These are phyloP conservation scores for Botryotinia calthae DNA, from an alignment of 2,329 filamentous ascomycete species.

Conservation along the genomic window DNA sequence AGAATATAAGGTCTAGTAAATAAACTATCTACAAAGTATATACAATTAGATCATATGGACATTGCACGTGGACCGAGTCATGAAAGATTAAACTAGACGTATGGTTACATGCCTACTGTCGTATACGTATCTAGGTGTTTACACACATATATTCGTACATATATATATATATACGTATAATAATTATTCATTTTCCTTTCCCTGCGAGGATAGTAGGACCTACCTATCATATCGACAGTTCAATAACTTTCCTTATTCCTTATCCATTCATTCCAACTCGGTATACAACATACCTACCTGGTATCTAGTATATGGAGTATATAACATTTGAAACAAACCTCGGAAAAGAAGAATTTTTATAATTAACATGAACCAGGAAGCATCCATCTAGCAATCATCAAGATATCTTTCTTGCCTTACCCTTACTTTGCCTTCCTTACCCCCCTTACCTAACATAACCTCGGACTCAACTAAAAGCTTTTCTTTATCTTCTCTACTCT, in stretches of 20 bases:
- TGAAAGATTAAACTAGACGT: not conserved
- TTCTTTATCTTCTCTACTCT: not conserved
- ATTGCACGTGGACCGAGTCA: conserved; percentile 2
- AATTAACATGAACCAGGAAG: not conserved
- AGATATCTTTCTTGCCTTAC: not conserved
- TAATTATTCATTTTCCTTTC: not conserved
- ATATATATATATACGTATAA: not conserved
- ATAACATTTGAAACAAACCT: not conserved
- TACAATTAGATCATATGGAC: not conserved
- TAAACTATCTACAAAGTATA: not conserved
- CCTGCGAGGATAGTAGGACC: not conserved
- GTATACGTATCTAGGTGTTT: too few relatives aligned
- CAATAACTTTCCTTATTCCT: not conserved
- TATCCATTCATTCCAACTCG: not conserved
- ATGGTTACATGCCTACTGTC: too few relatives aligned
- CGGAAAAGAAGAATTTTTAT: not conserved
- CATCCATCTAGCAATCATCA: not conserved
- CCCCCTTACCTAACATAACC: not conserved
- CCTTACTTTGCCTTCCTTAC: too few relatives aligned
- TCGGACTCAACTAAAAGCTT: not conserved
- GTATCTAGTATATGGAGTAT: not conserved
- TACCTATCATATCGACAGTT: not conserved
- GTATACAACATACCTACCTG: not conserved
- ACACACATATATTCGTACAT: not conserved
- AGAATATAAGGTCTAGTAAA: not conserved